A percentile compares a stretch with the other conserved stretches of the same genome.
Conservation (phyloP, 2,329 filamentous ascomycete species). For the Phaeosphaeria sp. region DNA sequence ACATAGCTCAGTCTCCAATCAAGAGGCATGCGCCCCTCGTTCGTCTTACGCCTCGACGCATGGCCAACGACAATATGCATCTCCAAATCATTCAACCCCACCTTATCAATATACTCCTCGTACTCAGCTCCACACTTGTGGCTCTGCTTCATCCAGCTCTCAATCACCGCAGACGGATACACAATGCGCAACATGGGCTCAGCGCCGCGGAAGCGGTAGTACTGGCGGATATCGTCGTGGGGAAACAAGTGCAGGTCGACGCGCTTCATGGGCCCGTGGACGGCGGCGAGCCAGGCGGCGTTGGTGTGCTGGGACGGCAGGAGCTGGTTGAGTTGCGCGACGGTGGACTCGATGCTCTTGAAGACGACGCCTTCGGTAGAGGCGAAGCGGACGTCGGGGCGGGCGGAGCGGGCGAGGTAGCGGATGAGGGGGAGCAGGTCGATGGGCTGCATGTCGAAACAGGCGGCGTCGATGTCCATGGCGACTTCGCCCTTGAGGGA, state of each 20-base stretch:
- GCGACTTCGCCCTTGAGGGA: constrained; percentile 23
- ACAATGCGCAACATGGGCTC: constrained; percentile 20
- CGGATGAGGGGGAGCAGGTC: constrained; percentile 16
- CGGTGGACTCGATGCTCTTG: constrained; percentile 17
- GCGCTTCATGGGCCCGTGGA: constrained; percentile 18
- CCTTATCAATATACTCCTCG: constrained; percentile 14
- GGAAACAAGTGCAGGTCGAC: constrained; percentile 18
- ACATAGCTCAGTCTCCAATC: constrained; percentile 20
- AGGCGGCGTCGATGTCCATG: constrained; percentile 27
- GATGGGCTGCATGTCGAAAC: constrained; percentile 23
- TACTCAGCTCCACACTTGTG: constrained; percentile 15
- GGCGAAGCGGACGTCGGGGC: constrained; percentile 10
- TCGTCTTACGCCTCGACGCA: constrained; percentile 15
- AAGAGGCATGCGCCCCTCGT: constrained; percentile 16
- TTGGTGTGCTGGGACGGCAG: constrained; percentile 9
- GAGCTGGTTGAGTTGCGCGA: constrained; percentile 18
- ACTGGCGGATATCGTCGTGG: constrained; percentile 19
- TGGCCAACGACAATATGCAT: constrained; percentile 21
- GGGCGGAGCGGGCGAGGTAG: constrained; percentile 10
- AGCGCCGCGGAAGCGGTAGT: constrained; percentile 21
- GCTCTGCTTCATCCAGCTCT: constrained; percentile 19
- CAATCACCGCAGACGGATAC: constrained; percentile 15
- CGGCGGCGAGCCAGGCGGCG: constrained; percentile 12
- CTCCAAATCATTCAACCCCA: constrained; percentile 11
- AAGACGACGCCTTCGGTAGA: constrained; percentile 19